phyloP scores from a whole-genome alignment of 805 yeast species.

The Grigorovia humatica region DNA sequence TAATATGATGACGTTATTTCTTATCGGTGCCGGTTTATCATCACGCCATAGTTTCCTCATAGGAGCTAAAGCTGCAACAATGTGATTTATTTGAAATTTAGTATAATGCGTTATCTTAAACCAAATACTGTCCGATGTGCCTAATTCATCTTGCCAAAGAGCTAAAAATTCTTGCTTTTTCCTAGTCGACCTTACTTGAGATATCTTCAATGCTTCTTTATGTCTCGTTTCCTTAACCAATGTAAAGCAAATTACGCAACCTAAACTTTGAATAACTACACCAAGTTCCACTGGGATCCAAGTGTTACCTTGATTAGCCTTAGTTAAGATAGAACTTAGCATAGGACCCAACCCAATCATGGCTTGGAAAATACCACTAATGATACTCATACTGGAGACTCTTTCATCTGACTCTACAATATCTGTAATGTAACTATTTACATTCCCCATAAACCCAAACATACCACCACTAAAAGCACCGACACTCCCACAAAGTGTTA shows the following conservation, averaged over 20 bases:
- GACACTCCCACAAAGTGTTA: slow-evolving; percentile 37
- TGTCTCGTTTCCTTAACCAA: slow-evolving; percentile 59
- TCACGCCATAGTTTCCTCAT: slow-evolving; percentile 43
- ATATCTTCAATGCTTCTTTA: slow-evolving; percentile 38
- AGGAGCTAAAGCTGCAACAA: slow-evolving; percentile 34
- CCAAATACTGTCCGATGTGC: neutral
- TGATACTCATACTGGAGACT: slow-evolving; percentile 46
- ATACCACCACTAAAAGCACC: slow-evolving; percentile 55
- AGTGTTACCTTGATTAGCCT: slow-evolving; percentile 18
- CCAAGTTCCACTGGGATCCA: slow-evolving; percentile 26
- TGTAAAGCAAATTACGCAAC: slow-evolving; percentile 28
- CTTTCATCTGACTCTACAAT: slow-evolving; percentile 54
- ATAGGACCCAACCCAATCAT: slow-evolving; percentile 62
- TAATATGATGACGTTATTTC: slow-evolving; percentile 41
- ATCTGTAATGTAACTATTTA: slow-evolving; percentile 66
- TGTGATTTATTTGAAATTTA: slow-evolving; percentile 8
- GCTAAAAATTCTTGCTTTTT: neutral
- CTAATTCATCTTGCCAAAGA: neutral
- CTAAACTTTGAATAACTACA: slow-evolving; percentile 22
- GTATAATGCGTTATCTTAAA: slow-evolving; percentile 1
- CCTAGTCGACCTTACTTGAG: slow-evolving; percentile 27
- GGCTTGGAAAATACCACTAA: slow-evolving; percentile 47
- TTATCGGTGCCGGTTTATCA: slow-evolving; percentile 27
- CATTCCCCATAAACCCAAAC: slow-evolving; percentile 43
- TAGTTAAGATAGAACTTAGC: slow-evolving; percentile 36